Evolutionary conservation across 192 early-diverging fungal genomes (phyloP).

Genomic region (Gamsiella multidivaricata): DNA sequence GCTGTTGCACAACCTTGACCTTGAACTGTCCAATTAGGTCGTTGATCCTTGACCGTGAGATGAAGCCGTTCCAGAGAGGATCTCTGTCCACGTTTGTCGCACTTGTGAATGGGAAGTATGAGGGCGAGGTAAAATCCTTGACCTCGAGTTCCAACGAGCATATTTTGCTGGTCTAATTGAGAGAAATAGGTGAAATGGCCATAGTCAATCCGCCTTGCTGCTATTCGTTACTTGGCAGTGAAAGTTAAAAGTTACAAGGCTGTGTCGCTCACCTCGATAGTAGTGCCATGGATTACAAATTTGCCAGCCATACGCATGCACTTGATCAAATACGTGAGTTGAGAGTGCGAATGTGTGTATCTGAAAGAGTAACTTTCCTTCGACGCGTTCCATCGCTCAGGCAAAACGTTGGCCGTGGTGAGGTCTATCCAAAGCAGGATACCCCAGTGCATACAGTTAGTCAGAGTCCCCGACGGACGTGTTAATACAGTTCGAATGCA

Average conservation of each 20-base stretch:
- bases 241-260: neutral
- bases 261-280: slow-evolving; percentile 65
- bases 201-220: too few relatives aligned
- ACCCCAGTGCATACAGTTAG: too few relatives aligned
- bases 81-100: slow-evolving; percentile 33
- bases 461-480: too few relatives aligned
- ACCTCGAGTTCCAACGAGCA: slow-evolving; percentile 58
- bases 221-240: too few relatives aligned
- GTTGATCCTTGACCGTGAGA: slow-evolving; percentile 66
- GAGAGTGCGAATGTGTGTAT: slow-evolving; percentile 74
- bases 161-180: slow-evolving; percentile 61
- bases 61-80: slow-evolving; percentile 65
- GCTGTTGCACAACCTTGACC: slow-evolving; percentile 69
- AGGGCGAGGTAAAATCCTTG: slow-evolving; percentile 62
- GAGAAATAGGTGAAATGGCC: slow-evolving; percentile 7
- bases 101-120: slow-evolving; percentile 60
- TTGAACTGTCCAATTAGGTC: slow-evolving; percentile 72
- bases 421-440: too few relatives aligned
- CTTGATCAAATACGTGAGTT: slow-evolving; percentile 76
- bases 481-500: too few relatives aligned
- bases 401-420: slow-evolving; percentile 49
- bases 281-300: slow-evolving; percentile 72
- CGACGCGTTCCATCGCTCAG: slow-evolving; percentile 68
- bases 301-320: slow-evolving; percentile 69
- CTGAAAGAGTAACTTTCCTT: slow-evolving; percentile 70